Conservation (phyloP, 2,329 filamentous ascomycete genomes). For the Xylariaceae sp. region DNA sequence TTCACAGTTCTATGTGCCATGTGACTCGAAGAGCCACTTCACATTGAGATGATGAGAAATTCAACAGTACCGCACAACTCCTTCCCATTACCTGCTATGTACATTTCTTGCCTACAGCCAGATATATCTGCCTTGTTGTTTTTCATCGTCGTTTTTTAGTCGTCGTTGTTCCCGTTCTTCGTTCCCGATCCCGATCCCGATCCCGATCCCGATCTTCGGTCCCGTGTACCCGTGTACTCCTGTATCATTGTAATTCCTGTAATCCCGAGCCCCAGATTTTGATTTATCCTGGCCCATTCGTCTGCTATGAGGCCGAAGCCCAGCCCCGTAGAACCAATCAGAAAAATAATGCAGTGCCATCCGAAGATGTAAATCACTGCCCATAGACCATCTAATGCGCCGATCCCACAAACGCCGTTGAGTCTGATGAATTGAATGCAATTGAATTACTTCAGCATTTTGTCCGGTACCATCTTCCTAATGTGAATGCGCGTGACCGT, state of each 20-base stretch:
- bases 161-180: not conserved
- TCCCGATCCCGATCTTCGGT: not conserved
- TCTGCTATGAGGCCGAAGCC: not conserved
- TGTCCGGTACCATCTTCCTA: constrained; percentile 7
- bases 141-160: not conserved
- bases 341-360: not conserved
- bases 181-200: too few relatives aligned
- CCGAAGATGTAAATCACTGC: constrained; percentile 1
- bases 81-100: constrained; percentile 8
- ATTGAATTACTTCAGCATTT: constrained; percentile 10
- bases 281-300: not conserved
- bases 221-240: not conserved
- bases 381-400: constrained; percentile 6
- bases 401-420: constrained; percentile 11
- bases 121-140: too few relatives aligned
- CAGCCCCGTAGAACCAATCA: not conserved
- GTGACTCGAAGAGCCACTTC: not conserved
- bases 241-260: constrained; percentile 2
- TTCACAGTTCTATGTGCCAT: too few relatives aligned
- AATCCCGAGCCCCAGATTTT: not conserved
- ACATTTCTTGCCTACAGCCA: not conserved
- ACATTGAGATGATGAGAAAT: not conserved
- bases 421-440: constrained; percentile 9
- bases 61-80: not conserved
- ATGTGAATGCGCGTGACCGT: constrained; percentile 11